Percentiles rank a stretch among this genome's conserved stretches.
Evolutionary conservation across 1,139 yeast species (phyloP).

Genomic region (Lodderomyces jiufengensis): DNA sequence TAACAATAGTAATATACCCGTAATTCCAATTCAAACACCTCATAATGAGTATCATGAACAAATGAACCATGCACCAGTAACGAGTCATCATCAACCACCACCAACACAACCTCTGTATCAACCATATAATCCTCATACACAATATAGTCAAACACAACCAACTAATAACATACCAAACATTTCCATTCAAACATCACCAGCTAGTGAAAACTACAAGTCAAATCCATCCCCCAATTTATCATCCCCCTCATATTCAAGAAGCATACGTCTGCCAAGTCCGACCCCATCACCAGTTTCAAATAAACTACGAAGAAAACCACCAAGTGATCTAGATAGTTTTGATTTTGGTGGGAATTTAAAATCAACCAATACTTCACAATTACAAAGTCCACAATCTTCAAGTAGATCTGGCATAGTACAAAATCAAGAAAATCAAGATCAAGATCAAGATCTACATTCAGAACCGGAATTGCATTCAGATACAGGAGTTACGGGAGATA

Average conservation of each 20-base stretch:
- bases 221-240: no score
- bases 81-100: no score
- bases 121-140: no score
- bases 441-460: background rate
- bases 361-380: background rate
- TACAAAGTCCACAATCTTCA: background rate
- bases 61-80: no score
- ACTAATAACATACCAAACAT: no score
- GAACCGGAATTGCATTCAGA: constrained; percentile 1
- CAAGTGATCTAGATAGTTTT: constrained; percentile 17
- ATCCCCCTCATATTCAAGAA: no score
- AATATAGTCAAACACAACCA: no score
- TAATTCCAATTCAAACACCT: background rate
- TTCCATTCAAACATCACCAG: no score
- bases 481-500: constrained; percentile 8
- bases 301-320: constrained; percentile 21
- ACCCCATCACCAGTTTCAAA: background rate
- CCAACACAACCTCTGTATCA: no score
- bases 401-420: background rate
- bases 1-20: background rate
- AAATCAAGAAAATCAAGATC: background rate
- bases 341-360: constrained; percentile 4
- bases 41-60: no score
- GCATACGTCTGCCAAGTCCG: background rate
- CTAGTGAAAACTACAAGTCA: no score